Evolutionary conservation across 2,329 filamentous ascomycete genomes (phyloP), one percentile per base, ranked within the genome.

Genomic region (Colletotrichum theobromicola): DNA sequence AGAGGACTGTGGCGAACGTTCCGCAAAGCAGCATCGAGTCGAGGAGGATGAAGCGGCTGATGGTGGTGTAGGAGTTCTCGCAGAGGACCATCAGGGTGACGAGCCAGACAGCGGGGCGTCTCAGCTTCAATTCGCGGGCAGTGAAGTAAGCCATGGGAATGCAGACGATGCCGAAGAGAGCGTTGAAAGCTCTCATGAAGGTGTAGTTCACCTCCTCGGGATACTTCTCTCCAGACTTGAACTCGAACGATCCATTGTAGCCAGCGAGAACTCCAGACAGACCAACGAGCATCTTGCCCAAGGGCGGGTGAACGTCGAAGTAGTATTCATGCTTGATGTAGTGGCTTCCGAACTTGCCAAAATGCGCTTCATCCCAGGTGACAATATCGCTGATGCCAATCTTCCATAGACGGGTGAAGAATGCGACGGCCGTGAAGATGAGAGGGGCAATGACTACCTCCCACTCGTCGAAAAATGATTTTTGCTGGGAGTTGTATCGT

Each of bases 261-360:
- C 96, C 96, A 78, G 96, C 97, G 76, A 99, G 90, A 82, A 97
- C 98, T 82, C 97, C 97, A 8, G 97, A 98, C 66, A 99, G 90
- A 76, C 97, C 97, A 79, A 99, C 96, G 71, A 99, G 92, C 92
- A 99, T 98, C 89, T 99, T 99, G 83, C 97, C 97, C 76, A 99
- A 92, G 69, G 97, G 97, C 77, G 97, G 97, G 85, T 98, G 95
- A 73, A 97, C 94, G 67, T 80, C 79, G 77, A 99, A 99, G 90
- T 99, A 99, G 89, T 98, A 98, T 86, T 99, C 97, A 84, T 96
- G 95, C 85, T 99, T 98, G 83, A 99, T 93, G 85, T 99, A 99
- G 87, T 99, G 96, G 80, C 96, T 98, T 77, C 97, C 97, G 85
- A 99, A 99, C 88, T 99, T 99, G 83, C 95, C 95, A 84, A 97